Base-by-base conservation (phyloP, 176 grass and related monocot species). In the Rhynchospora pubera region DNA sequence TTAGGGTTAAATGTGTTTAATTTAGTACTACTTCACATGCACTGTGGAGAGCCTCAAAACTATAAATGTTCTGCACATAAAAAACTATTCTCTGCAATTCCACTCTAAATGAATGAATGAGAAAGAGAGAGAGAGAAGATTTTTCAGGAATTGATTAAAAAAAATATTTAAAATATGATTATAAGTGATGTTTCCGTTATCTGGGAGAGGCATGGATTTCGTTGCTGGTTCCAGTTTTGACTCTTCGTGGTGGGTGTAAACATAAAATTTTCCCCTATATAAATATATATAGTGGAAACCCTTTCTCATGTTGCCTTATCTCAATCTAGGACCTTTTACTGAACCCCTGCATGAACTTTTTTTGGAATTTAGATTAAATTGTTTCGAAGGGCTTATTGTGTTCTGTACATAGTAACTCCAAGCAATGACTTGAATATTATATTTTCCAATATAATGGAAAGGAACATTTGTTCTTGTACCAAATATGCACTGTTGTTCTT, bases 161-260 rank as follows among this genome's bases (percentile, higher is more conserved):
- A 55, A 43, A 14, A 12, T 75, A 53, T 51, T n/a, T 50, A 26
- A 7, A 44, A 13, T 56, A 32, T 21, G 72, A 55, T 32, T 2
- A 23, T 77, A 53, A 45, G 72, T 77, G 50, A 77, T 77, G 48
- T 30, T 77, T 77, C 24, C 50, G 55, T 16, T n/a, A 77, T 56
- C 7, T 1, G 9, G 12, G 22, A 77, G 72, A 77, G 50, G 24
- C 24, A 77, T 77, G 51, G 13, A 18, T 56, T 22, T 6, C 47
- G 30, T 34, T 56, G 48, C 11, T 53, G 14, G 50, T 30, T 76
- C 48, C 28, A 56, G 8, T 18, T 30, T 75, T 55, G 23, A 14
- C 24, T 28, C 24, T 13, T 13, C 16, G 53, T 53, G 26, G 48
- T 77, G 8, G 50, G 47, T 56, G 72, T 14, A 16, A 13, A 47